phyloP scores from a whole-genome alignment of 164 flowering plant species.

The Magnolia changhungtana region DNA sequence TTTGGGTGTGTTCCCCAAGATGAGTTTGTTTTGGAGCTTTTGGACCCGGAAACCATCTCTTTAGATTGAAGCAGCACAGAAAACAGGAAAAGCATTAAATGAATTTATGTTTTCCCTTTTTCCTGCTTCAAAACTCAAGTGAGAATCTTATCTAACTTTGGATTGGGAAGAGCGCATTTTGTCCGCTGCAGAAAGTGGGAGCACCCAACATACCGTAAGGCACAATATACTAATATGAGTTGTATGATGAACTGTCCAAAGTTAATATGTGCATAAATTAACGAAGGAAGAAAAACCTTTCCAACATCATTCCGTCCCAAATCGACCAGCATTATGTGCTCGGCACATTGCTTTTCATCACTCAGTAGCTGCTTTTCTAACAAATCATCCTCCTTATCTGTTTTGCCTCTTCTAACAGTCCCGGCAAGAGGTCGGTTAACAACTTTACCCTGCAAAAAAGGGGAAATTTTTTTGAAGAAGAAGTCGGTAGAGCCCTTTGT shows the following conservation, averaged over 20 bases:
- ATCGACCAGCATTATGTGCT: slow-evolving; percentile 97
- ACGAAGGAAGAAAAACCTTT: slow-evolving; percentile 44
- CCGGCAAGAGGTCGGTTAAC: slow-evolving; percentile 93
- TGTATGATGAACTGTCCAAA: background rate
- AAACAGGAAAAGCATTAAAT: background rate
- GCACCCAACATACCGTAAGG: background rate
- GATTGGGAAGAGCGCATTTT: background rate
- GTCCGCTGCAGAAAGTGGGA: background rate
- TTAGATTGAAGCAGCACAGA: background rate
- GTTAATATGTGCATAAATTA: background rate
- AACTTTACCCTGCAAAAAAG: slow-evolving; percentile 44
- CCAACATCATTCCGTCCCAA: slow-evolving; percentile 97
- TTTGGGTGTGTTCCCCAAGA: background rate
- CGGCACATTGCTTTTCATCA: slow-evolving; percentile 96
- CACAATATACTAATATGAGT: background rate
- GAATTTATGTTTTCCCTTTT: background rate
- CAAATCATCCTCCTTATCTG: slow-evolving; percentile 67
- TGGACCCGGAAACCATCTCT: background rate
- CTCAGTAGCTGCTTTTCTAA: slow-evolving; percentile 61
- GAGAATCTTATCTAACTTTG: background rate
- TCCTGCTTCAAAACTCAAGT: background rate
- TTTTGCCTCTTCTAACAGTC: slow-evolving; percentile 86
- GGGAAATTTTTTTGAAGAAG: background rate
- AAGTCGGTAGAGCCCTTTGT: too few species aligned
- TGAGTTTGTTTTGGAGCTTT: background rate